Base-by-base conservation (phyloP, 495 filamentous ascomycete genomes). In the Pyrenula massariospora region DNA sequence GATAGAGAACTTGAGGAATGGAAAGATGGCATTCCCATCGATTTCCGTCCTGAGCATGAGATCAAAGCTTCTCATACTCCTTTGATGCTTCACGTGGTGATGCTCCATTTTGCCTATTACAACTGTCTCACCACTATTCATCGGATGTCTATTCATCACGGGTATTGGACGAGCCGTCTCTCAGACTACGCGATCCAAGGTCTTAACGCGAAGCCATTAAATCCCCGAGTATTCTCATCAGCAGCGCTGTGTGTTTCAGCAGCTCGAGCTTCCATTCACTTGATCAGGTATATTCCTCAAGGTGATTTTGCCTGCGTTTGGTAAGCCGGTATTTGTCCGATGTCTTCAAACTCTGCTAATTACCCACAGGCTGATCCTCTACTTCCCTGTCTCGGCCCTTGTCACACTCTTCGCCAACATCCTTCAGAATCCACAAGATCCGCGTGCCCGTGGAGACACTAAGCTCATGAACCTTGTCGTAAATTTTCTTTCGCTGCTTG, bases 331-430 rank as follows among this genome's bases (percentile, higher is more conserved):
- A 19, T 55, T 1, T 47, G 42, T 10, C 1, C 49, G 20, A 48
- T 42, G 10, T 19, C 53, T 23, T 22, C 12, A 57, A 24, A 25
- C n/a, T 50, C 24, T 8, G 54, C 56, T 52, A 60, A 63, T 36
- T 64, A 71, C 62, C 61, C 55, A 53, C 56, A 95, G 91, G 91
- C 80, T 98, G 61, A 89, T 96, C 64, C 76, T 98, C 42, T 98
- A 98, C 71, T 98, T 93, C 71, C 93, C 93, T 3, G 91, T 98
- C 15, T 96, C 94, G 2, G 88, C 93, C 11, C 79, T 97, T 12
- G 89, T 98, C 2, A 98, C 93, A 2, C 76, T 98, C 24, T 98
- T 98, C 65, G 93, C 91, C 54, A 96, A 97, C 66, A 93, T 98
- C 55, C 75, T 98, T 2, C 94, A 98, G 66, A 97, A 97, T 59